phyloP scores from a whole-genome alignment of 2,329 filamentous ascomycete species.

The Talaromyces sp. region DNA sequence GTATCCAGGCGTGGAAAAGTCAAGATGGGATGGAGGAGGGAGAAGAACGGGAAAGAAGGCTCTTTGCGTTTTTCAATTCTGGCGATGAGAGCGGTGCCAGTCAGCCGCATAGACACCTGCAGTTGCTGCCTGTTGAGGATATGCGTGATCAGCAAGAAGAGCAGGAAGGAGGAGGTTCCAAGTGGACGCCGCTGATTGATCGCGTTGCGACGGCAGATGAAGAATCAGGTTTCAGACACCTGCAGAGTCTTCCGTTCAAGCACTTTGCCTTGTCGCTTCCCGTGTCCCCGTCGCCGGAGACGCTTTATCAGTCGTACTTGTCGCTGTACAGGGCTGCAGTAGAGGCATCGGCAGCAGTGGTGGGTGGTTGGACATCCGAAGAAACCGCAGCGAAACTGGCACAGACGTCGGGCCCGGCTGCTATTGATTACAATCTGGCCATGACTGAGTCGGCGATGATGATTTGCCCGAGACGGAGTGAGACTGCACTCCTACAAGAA shows the following conservation, averaged over 20 bases:
- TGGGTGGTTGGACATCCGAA: neutral
- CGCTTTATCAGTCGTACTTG: constrained; percentile 34
- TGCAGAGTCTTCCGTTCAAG: constrained; percentile 43
- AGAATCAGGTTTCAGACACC: constrained; percentile 19
- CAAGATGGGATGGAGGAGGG: neutral
- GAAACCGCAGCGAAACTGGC: neutral
- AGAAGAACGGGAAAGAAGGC: constrained; percentile 15
- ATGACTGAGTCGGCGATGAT: constrained; percentile 52
- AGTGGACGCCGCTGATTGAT: constrained; percentile 49
- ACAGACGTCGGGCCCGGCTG: constrained; percentile 30
- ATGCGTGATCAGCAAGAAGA: constrained; percentile 26
- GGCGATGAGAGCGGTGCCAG: constrained; percentile 45
- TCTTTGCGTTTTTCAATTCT: constrained; percentile 49
- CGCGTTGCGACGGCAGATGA: constrained; percentile 12
- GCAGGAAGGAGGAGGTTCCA: constrained; percentile 1
- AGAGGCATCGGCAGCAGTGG: constrained; percentile 13
- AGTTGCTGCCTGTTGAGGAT: constrained; percentile 43
- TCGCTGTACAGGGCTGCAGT: constrained; percentile 39
- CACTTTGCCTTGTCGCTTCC: constrained; percentile 44
- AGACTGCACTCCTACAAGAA: constrained; percentile 34
- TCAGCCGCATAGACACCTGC: constrained; percentile 44
- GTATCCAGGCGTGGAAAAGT: constrained; percentile 36
- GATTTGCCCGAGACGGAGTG: constrained; percentile 47
- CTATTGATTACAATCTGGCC: constrained; percentile 55
- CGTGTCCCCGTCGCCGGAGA: constrained; percentile 31